phyloP scores from a whole-genome alignment of 2,329 filamentous ascomycete genomes.

The Plenodomus lindquistii region DNA sequence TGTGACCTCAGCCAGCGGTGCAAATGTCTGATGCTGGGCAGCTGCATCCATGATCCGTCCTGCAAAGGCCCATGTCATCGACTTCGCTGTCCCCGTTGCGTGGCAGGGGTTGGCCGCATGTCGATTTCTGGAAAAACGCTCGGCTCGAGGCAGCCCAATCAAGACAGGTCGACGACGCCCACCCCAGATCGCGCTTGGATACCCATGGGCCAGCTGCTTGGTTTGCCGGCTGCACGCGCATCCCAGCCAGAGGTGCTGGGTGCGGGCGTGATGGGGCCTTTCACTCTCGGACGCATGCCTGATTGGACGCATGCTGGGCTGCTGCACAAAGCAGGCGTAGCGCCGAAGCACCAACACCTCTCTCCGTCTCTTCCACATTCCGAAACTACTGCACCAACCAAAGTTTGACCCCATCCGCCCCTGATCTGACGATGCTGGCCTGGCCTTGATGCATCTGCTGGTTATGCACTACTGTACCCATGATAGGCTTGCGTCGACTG shows the following conservation, averaged over 20 bases:
- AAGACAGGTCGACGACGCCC: conserved; percentile 16
- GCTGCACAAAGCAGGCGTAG: conserved; percentile 19
- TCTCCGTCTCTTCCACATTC: conserved; percentile 22
- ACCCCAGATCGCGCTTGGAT: conserved; percentile 40
- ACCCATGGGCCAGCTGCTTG: conserved; percentile 36
- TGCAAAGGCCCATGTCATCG: conserved; percentile 24
- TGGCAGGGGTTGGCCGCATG: conserved; percentile 25
- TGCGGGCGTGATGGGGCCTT: conserved; percentile 20
- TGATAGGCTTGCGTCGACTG: conserved; percentile 10
- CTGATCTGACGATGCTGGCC: conserved; percentile 24
- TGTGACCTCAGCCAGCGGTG: conserved; percentile 25
- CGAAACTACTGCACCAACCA: conserved; percentile 39
- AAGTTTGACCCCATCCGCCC: conserved; percentile 29
- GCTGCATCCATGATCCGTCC: conserved; percentile 27
- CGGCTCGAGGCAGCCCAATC: conserved; percentile 29
- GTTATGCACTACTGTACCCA: conserved; percentile 18
- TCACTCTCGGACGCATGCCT: conserved; percentile 2
- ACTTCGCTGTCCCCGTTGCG: conserved; percentile 24
- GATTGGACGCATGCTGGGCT: conserved; percentile 14
- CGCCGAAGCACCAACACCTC: conserved; percentile 20
- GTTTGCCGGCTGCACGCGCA: conserved; percentile 36
- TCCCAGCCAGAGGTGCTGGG: conserved; percentile 33
- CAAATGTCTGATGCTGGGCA: conserved; percentile 26
- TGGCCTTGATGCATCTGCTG: conserved; percentile 19
- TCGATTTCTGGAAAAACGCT: conserved; percentile 43